phyloP scores from a whole-genome alignment of 2,329 filamentous ascomycete genomes.

The Pestalotiopsis sp. region DNA sequence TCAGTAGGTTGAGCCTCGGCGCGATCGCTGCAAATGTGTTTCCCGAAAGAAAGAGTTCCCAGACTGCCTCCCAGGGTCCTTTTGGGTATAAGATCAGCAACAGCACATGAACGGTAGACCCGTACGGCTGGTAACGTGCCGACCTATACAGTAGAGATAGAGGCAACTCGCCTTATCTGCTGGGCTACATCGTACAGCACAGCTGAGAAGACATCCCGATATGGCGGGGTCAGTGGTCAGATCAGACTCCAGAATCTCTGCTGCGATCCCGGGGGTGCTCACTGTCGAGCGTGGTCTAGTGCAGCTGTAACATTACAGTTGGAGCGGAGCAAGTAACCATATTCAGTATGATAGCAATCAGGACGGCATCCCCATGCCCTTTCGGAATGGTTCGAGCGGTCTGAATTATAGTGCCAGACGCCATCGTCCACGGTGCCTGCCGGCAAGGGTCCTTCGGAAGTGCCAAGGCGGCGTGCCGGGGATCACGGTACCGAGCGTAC shows the following conservation, averaged over 20 bases:
- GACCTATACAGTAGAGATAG: not conserved
- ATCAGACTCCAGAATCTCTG: not conserved
- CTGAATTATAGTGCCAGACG: not conserved
- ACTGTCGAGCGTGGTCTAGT: not conserved
- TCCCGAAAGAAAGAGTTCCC: not conserved
- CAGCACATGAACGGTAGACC: not conserved
- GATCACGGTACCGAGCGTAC: not conserved
- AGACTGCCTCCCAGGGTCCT: not conserved
- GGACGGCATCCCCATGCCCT: not conserved
- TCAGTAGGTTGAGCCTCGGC: not conserved
- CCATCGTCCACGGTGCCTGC: not conserved
- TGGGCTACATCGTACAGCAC: not conserved
- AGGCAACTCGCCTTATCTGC: not conserved
- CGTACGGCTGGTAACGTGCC: constrained; percentile 1
- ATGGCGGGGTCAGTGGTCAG: not conserved
- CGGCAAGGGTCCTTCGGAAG: not conserved
- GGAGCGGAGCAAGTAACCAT: not conserved
- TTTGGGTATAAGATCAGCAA: not conserved
- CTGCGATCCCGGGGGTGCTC: not conserved
- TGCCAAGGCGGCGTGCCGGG: constrained; percentile 1
- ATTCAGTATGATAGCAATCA: not conserved
- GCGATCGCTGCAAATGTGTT: not conserved
- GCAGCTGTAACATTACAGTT: not conserved
- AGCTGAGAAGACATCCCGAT: not conserved
- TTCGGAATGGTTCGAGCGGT: not conserved